Percentiles rank a stretch among this genome's conserved stretches.
Evolutionary conservation across 345 rosid species (phyloP).

Genomic region (Populus euphratica): DNA sequence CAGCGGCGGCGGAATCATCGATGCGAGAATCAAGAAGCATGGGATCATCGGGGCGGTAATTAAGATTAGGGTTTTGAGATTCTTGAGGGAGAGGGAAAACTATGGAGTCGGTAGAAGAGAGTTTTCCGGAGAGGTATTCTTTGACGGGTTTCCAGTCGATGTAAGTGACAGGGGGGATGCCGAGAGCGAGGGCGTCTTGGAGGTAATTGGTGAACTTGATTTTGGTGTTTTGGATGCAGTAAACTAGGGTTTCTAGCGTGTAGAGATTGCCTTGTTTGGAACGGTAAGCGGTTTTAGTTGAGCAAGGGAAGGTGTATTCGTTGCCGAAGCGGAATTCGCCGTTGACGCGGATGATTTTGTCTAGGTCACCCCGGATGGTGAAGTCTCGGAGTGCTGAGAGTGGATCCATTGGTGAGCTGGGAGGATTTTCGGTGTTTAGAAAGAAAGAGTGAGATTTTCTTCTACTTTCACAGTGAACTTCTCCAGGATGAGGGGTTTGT

Average conservation of each 20-base stretch:
- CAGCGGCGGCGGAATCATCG: conserved; percentile 28
- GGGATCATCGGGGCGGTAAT: conserved; percentile 41
- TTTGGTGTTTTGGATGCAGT: conserved; percentile 56
- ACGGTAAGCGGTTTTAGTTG: conserved; percentile 56
- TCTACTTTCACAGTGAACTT: too few relatives aligned
- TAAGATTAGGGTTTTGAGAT: conserved; percentile 18
- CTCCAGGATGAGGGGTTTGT: not conserved
- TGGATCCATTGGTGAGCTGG: conserved; percentile 50
- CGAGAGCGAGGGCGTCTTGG: conserved; percentile 53
- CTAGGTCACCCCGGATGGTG: conserved; percentile 42
- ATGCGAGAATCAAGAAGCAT: conserved; percentile 19
- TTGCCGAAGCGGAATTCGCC: conserved; percentile 17
- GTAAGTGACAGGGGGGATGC: conserved; percentile 65
- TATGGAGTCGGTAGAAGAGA: conserved; percentile 60
- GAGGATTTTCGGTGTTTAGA: not conserved
- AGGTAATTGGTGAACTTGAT: conserved; percentile 77
- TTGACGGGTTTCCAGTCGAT: conserved; percentile 82
- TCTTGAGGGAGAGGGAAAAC: conserved; percentile 56
- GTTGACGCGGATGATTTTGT: conserved; percentile 10
- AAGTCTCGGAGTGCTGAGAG: conserved; percentile 72
- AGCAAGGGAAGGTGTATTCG: conserved; percentile 12
- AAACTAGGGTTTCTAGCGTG: conserved; percentile 70
- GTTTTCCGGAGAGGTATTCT: conserved; percentile 75
- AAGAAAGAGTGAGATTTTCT: not conserved
- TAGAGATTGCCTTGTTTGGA: conserved; percentile 78